phyloP scores from a whole-genome alignment of 163 green algal species.

The Smithsoniella earleae region DNA sequence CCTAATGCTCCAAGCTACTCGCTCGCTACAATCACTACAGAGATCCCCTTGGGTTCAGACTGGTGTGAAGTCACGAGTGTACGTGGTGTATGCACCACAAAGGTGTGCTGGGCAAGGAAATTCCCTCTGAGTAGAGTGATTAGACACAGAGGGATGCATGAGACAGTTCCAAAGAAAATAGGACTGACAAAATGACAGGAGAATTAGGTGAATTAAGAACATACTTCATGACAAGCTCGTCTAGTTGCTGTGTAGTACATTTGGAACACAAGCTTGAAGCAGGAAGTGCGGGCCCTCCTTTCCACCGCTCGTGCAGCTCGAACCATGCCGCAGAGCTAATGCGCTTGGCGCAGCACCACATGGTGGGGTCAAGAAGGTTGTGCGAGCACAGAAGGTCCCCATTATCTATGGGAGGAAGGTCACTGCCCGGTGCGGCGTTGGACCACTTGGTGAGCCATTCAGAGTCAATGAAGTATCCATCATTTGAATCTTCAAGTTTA shows the following conservation, averaged over 20 bases:
- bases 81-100: too few species aligned
- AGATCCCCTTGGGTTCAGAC: too few species aligned
- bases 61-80: too few species aligned
- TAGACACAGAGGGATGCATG: too few species aligned
- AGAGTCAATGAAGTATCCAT: conserved; percentile 36
- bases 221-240: conserved; percentile 34
- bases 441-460: conserved; percentile 60
- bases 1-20: too few species aligned
- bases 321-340: conserved; percentile 46
- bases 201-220: background rate
- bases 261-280: conserved; percentile 40
- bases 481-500: conserved; percentile 20
- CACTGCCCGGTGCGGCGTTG: conserved; percentile 36
- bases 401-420: conserved; percentile 48
- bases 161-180: too few species aligned
- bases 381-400: conserved; percentile 49
- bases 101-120: too few species aligned
- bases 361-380: conserved; percentile 46
- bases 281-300: conserved; percentile 44
- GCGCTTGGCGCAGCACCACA: conserved; percentile 40
- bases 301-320: conserved; percentile 36
- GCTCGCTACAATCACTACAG: too few species aligned
- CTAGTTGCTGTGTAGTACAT: conserved; percentile 45
- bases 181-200: too few species aligned
- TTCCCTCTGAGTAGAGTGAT: too few species aligned